Percentiles rank a stretch among this genome's conserved stretches.
phyloP scores from a whole-genome alignment of 1,284 basidiomycete genomes.

The Trametes polyzona region DNA sequence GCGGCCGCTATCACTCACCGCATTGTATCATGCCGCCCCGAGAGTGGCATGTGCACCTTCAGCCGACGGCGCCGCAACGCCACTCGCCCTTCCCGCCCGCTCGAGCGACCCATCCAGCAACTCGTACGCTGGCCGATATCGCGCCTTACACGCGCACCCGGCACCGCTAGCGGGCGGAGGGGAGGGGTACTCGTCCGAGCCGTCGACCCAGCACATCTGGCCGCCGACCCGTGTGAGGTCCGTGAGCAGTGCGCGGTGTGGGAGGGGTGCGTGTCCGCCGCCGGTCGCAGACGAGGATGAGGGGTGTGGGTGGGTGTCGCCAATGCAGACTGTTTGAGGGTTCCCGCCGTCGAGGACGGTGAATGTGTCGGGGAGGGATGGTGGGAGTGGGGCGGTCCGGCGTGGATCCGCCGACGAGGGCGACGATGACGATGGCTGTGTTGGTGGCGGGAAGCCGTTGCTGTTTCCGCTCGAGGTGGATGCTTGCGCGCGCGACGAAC shows the following conservation, averaged over 20 bases:
- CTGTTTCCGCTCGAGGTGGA: too few species aligned
- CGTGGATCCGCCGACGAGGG: not conserved
- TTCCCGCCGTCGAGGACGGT: conserved; percentile 21
- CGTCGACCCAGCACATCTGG: conserved; percentile 21
- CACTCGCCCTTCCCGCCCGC: conserved; percentile 45
- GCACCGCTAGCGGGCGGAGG: not conserved
- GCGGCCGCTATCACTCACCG: too few species aligned
- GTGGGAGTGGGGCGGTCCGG: not conserved
- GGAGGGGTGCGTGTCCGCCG: conserved; percentile 23
- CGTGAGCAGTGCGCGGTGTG: conserved; percentile 19
- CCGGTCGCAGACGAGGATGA: too few species aligned
- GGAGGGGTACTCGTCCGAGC: not conserved
- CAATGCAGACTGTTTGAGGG: conserved; percentile 16
- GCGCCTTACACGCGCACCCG: conserved; percentile 11
- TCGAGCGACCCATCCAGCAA: conserved; percentile 79
- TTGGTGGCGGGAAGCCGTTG: too few species aligned
- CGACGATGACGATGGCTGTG: conserved; percentile 14
- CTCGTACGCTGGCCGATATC: conserved; percentile 81
- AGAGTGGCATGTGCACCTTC: too few species aligned
- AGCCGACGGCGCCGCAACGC: too few species aligned
- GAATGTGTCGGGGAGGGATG: conserved; percentile 24
- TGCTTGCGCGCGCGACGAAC: too few species aligned
- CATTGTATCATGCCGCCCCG: too few species aligned
- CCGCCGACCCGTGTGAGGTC: conserved; percentile 13
- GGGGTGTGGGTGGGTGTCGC: conserved; percentile 21